Evolutionary conservation across 2,329 filamentous ascomycete species (phyloP), one percentile per base, ranked within the genome.

Genomic region (Apiospora kogelbergensis): DNA sequence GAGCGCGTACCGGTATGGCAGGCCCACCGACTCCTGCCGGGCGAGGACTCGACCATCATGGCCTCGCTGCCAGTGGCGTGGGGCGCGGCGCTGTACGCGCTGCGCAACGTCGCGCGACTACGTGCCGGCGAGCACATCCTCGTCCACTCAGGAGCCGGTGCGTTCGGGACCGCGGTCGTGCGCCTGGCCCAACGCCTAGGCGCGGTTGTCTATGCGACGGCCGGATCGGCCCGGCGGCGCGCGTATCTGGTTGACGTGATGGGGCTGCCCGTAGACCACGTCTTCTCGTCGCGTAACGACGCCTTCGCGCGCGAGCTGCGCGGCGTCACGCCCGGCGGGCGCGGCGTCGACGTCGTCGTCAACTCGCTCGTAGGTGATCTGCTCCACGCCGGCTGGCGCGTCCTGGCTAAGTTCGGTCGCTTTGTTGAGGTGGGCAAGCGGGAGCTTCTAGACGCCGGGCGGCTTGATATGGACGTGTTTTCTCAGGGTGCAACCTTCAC

Each of bases 101-200:
- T 82, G 0, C n/a, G 71, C 6, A 66, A 79, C 45, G 67, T 74
- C 2, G 79, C 75, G 2, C 40, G 72, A 1, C 57, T 81, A 0
- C 46, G 66, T 7, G 30, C 68, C 10, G 75, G 73, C 0, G 74
- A 82, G 65, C 73, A 68, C 0, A 72, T 81, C 0, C 69, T 81
- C 6, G 76, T 82, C 1, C 80, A 81, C 67, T 72, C 75, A 15
- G 80, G 75, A 1, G 72, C 79, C 2, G 78, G 80, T 20, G 76
- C 74, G 3, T 71, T 81, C 9, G 81, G 81, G 5, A 73, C 76
- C 44, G 80, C 81, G 1, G 76, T 76, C 6, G 80, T 82, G 24
- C 69, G 72, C 10, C 42, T 81, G 1, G 75, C 75, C 7, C 71
- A 76, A 40, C 41, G 41, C 41, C 41, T 44, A 1, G 78, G 76